Evolutionary conservation across 2,329 filamentous ascomycete genomes (phyloP), one percentile per base, ranked within the genome.

Genomic region (Stachybotrys chartarum): DNA sequence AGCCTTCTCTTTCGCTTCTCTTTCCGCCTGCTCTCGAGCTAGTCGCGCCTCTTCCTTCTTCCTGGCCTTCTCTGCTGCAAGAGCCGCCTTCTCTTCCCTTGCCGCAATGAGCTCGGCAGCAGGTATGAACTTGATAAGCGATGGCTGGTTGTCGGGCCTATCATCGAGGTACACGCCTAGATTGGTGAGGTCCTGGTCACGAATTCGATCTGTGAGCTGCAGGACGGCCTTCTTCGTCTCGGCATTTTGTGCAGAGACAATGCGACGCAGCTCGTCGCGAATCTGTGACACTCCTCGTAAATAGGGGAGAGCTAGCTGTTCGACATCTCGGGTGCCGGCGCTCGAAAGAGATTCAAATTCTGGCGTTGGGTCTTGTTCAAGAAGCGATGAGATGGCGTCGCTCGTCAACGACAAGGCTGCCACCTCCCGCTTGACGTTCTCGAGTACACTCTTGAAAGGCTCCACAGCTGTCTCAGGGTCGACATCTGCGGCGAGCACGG

Each of bases 151-250:
- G 50, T 81, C 81, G n/a, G 75, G 75, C 52, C 90, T 83, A 65
- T 97, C 92, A 66, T 97, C 92, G 1, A 97, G 84, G 66, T 95
- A 95, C 56, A 97, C 87, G 44, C 87, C 90, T 0, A 95, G 75
- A 56, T 92, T 85, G 64, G 89, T 92, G 11, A 97, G 82, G 55
- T 92, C 85, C 10, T 84, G 79, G 68, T 97, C 90, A 53, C 92
- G 88, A 48, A 97, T 83, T 17, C 82, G 79, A 67, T 96, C 93
- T 61, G 88, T 94, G 50, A 96, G 80, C 0, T 78, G 72, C 1
- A 97, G 82, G 44, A 94, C 84, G 4, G 87, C 81, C 66, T 91
- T 90, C 57, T 87, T 84, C 1, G 83, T 77, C 16, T 78, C 72
- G 0, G 78, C 70, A 0, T 71, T 64, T 42, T 75, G 70, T 1